Evolutionary conservation across 2,329 filamentous ascomycete species (phyloP), one percentile per base, ranked within the genome.

Genomic region (Sarocladium strictum): DNA sequence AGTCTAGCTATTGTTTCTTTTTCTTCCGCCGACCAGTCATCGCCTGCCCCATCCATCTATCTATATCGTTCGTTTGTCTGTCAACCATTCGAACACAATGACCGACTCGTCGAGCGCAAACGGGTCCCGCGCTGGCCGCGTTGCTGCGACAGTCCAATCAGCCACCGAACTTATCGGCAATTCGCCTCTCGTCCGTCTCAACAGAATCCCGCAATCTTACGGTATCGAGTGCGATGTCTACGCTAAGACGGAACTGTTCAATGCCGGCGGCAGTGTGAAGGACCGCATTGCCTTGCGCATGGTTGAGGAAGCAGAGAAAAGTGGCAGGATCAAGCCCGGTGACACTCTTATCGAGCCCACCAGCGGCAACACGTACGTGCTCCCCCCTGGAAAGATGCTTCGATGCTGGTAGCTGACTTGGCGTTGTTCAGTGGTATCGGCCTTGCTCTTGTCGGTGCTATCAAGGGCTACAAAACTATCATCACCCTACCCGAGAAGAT

Each of bases 401-500:
- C 6, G 6, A 27, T 12, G n/a, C 7, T 12, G n/a, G 6, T 24
- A 12, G n/a, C 40, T 45, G 53, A 72, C 61, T 53, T 17, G 37
- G 6, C 74, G n/a, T 27, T 14, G 0, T 17, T 2, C 53, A 79
- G 76, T 56, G 94, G 94, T 61, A 99, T 99, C 61, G 94, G 94
- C 21, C 80, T 99, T 38, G 94, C 94, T 26, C 84, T 99, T 32
- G 93, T 97, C 17, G 93, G 84, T 56, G 94, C 94, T 15, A 89
- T 99, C 66, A 97, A 97, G 77, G 93, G 92, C 61, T 99, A 97
- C 80, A 93, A 93, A 73, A 95, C 92, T 38, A 97, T 99, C 73
- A 99, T 99, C 71, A 99, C 94, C 11, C 83, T 99, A 45, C 94
- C 94, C 53, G 94, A 99, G 76, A 99, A 99, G 79, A 99, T 99